Evolutionary conservation across 306 rosid genomes (phyloP), one percentile per base, ranked within the genome.

Genomic region (Malus sylvestris): DNA sequence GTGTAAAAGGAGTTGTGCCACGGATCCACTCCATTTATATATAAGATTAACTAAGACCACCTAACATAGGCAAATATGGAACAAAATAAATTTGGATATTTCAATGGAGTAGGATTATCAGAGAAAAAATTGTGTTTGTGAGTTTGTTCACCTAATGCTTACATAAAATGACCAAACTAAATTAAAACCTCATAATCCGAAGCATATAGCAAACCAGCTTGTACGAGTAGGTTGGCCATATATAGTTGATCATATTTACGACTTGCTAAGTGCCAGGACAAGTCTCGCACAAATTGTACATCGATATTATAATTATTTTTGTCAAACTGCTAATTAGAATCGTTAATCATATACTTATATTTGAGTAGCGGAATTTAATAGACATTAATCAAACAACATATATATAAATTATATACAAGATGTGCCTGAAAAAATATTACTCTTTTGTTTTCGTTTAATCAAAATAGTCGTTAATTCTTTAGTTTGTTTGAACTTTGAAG

Each of bases 111-210:
- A 55, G 72, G 80, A 75, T 68, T 72, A 13, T 30, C 62, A 52
- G 66, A 35, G 38, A 72, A 79, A 45, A 68, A 53, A 65, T 30
- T 65, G 10, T 68, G 46, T 59, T 46, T 62, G 82, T 63, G 83
- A 68, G 82, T 79, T 85, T 74, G 88, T 70, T 85, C 76, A 85
- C 88, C 88, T 80, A 80, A 82, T 65, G 6, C 30, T 55, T 7
- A 45, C 75, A 59, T 27, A 29, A 67, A 59, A 52, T 67, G 19
- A 62, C 68, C 8, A n/a, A 27, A 15, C 52, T 59, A 74, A 45
- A 42, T 6, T 19, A 19, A 62, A 73, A 64, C 29, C 22, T 29
- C 67, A 32, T 42, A 40, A 44, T 73, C 40, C 53, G 58, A 55
- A 33, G 23, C 23, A 72, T 72, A 30, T 30, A 25, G 25, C 44